A percentile compares a stretch with the other conserved stretches of the same genome.
Conservation (phyloP, 2,329 filamentous ascomycete genomes). For the Aureobasidium sp. region DNA sequence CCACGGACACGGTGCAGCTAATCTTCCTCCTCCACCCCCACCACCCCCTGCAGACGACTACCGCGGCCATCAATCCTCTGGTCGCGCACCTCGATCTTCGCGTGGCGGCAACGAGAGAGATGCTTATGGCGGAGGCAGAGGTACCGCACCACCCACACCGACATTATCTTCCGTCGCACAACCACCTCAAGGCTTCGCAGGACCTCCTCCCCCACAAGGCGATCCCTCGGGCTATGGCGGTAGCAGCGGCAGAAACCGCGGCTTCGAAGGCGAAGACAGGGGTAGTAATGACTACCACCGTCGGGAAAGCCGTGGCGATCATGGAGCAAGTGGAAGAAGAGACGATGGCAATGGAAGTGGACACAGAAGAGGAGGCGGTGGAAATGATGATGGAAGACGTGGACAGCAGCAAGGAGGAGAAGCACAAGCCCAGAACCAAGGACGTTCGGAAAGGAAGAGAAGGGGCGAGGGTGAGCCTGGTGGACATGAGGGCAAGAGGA, state of each 20-base stretch:
- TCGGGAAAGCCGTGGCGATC: neutral
- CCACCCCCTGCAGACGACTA: neutral
- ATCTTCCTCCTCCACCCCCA: neutral
- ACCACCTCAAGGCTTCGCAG: neutral
- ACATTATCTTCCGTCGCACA: neutral
- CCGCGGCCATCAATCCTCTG: neutral
- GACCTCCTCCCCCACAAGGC: neutral
- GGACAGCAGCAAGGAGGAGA: neutral
- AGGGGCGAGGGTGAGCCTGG: slow-evolving; percentile 13
- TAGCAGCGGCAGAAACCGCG: neutral
- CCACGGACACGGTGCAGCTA: neutral
- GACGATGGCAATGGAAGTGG: neutral
- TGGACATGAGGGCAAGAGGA: slow-evolving; percentile 12
- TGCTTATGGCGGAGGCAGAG: neutral
- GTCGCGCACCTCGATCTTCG: neutral
- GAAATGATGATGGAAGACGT: neutral
- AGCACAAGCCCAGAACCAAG: neutral
- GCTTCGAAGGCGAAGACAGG: neutral
- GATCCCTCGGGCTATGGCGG: neutral
- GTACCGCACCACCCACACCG: neutral
- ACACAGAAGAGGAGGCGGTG: neutral
- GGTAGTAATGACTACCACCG: neutral
- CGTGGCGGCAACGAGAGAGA: slow-evolving; percentile 18
- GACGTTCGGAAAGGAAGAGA: slow-evolving; percentile 13
- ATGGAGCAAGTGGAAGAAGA: neutral